These are phyloP conservation scores for Albatrellus sp. DNA, from an alignment of 1,284 basidiomycete genomes.

Conservation along the genomic window DNA sequence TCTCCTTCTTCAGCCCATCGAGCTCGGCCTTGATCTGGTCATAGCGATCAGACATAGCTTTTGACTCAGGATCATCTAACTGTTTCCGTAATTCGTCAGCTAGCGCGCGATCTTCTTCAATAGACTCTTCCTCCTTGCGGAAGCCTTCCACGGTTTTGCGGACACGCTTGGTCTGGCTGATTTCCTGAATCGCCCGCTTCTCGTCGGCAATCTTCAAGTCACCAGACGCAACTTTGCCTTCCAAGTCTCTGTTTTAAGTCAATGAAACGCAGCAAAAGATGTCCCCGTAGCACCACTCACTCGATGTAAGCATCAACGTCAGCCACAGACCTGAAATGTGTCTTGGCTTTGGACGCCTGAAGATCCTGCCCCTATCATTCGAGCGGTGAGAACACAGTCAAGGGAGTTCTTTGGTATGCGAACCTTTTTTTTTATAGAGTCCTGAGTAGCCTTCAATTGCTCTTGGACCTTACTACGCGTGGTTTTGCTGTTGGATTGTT, in stretches of 20 bases:
- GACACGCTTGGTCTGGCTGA: slow-evolving; percentile 58
- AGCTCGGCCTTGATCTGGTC: slow-evolving; percentile 81
- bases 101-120: slow-evolving; percentile 68
- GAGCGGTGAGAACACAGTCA: background rate
- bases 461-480: slow-evolving; percentile 70
- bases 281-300: slow-evolving; percentile 30
- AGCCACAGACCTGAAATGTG: slow-evolving; percentile 74
- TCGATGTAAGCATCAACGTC: slow-evolving; percentile 84
- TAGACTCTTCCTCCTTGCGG: slow-evolving; percentile 65
- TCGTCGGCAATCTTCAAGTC: slow-evolving; percentile 91
- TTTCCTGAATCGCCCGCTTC: slow-evolving; percentile 89
- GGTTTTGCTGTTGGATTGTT: slow-evolving; percentile 75
- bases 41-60: slow-evolving; percentile 74
- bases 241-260: slow-evolving; percentile 48
- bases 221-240: slow-evolving; percentile 87
- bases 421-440: slow-evolving; percentile 77
- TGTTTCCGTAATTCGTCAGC: slow-evolving; percentile 78
- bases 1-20: slow-evolving; percentile 76
- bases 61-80: slow-evolving; percentile 86
- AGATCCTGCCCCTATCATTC: slow-evolving; percentile 71
- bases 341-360: slow-evolving; percentile 73
- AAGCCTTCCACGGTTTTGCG: slow-evolving; percentile 70
- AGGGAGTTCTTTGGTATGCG: slow-evolving; percentile 9
- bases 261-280: slow-evolving; percentile 2
- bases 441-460: slow-evolving; percentile 76